Evolutionary conservation across 768 basidiomycete genomes (phyloP).

Genomic region (Rossbeevera mucosa): DNA sequence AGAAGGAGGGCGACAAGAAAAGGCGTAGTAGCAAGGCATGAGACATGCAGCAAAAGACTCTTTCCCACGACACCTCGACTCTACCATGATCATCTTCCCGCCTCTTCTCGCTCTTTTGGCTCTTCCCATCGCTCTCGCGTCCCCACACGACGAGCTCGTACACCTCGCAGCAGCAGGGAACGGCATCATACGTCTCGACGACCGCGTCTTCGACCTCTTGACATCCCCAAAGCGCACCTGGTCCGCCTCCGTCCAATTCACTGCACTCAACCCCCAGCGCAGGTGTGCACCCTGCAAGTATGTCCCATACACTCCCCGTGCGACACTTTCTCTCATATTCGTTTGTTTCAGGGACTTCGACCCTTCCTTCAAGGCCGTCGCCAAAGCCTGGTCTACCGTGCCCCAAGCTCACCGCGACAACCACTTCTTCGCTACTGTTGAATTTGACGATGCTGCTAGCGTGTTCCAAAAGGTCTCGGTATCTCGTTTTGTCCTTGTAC

Average conservation of each 20-base stretch:
- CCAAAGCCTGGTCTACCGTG: constrained; percentile 73
- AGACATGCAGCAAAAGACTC: constrained; percentile 32
- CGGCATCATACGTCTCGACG: constrained; percentile 80
- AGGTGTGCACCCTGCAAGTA: constrained; percentile 92
- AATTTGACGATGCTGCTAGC: constrained; percentile 72
- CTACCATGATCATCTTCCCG: constrained; percentile 11
- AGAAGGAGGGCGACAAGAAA: constrained; percentile 89
- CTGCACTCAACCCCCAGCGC: constrained; percentile 75
- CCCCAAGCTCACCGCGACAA: constrained; percentile 58
- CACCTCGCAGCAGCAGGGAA: constrained; percentile 65
- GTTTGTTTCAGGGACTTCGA: constrained; percentile 66
- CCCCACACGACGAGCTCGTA: constrained; percentile 53
- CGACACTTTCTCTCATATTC: not conserved
- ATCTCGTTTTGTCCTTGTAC: not conserved
- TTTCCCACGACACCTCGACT: constrained; percentile 16
- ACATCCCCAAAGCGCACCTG: constrained; percentile 75
- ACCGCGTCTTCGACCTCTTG: constrained; percentile 71
- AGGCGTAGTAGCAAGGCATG: constrained; percentile 88
- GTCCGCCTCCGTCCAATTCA: constrained; percentile 84
- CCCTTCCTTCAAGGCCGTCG: constrained; percentile 76
- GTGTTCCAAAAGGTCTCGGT: constrained; percentile 76
- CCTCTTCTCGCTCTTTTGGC: constrained; percentile 30
- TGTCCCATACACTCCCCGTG: constrained; percentile 28
- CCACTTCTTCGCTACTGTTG: constrained; percentile 91
- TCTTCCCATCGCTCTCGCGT: constrained; percentile 30